These are phyloP conservation scores for Adansonia gregorii DNA, from an alignment of 441 rosid species.

Conservation along the genomic window DNA sequence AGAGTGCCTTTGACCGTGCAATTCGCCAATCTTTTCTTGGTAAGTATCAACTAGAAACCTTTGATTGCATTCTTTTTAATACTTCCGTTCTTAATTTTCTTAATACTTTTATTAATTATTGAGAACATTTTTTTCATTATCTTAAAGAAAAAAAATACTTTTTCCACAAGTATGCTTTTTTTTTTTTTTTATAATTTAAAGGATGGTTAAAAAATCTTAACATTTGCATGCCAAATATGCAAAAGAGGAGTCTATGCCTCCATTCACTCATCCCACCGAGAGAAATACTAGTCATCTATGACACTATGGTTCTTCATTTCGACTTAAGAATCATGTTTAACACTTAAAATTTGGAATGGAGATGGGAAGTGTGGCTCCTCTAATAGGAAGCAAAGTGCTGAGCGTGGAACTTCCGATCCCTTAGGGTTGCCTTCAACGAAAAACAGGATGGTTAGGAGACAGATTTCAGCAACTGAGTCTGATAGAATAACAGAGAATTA, in stretches of 20 bases:
- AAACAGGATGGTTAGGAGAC: not conserved
- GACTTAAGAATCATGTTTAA: not conserved
- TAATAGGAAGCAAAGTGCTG: not conserved
- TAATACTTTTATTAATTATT: not conserved
- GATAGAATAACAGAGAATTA: not conserved
- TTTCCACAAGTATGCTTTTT: not conserved
- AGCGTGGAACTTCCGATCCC: not conserved
- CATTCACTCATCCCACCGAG: not conserved
- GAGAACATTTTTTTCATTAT: not conserved
- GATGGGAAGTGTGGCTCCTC: not conserved
- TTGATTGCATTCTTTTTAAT: not conserved
- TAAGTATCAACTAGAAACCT: constrained; percentile 35
- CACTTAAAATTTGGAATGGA: not conserved
- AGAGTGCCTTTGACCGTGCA: constrained; percentile 71
- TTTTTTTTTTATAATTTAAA: not conserved
- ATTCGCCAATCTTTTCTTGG: constrained; percentile 88
- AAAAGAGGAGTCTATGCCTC: not conserved
- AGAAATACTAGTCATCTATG: not conserved
- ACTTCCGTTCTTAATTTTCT: constrained; percentile 16
- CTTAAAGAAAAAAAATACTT: not conserved
- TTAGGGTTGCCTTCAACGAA: not conserved
- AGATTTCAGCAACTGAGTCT: not conserved
- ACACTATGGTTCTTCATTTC: not conserved
- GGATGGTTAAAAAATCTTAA: not conserved
- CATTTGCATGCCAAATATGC: not conserved